Conservation (phyloP, 164 flowering plant genomes). For the Nymphaea thermarum region DNA sequence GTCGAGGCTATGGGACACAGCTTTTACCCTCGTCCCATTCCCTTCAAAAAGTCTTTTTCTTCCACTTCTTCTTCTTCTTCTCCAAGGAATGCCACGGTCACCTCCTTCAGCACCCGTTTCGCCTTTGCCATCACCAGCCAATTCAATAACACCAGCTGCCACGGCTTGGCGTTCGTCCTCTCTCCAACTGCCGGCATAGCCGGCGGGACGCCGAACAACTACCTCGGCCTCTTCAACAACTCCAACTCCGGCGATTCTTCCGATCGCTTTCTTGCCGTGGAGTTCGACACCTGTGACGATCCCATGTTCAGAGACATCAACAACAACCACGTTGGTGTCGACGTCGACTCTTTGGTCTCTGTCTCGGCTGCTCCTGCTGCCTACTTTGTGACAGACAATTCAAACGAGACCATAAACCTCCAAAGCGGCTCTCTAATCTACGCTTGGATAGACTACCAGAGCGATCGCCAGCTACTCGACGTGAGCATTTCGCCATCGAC, state of each 20-base stretch:
- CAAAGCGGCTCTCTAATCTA: neutral
- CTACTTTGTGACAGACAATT: neutral
- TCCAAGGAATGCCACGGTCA: neutral
- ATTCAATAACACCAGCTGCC: neutral
- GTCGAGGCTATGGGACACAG: neutral
- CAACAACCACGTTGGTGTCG: neutral
- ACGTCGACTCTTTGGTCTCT: neutral
- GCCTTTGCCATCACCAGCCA: neutral
- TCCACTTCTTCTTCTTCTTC: neutral
- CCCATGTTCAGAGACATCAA: neutral
- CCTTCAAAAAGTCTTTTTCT: neutral
- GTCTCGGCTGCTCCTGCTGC: neutral
- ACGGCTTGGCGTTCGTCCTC: neutral
- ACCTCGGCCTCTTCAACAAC: neutral
- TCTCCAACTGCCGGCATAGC: neutral
- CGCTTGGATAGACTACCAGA: slow-evolving; percentile 2
- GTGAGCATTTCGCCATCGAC: neutral
- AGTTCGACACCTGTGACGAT: neutral
- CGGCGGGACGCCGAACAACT: neutral
- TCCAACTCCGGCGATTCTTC: neutral
- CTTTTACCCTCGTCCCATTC: slow-evolving; percentile 1
- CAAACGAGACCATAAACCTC: neutral
- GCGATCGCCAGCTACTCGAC: neutral
- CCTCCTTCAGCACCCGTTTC: neutral
- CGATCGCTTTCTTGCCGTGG: neutral